Evolutionary conservation across 2,329 filamentous ascomycete genomes (phyloP).

Genomic region (Monilinia fructigena): DNA sequence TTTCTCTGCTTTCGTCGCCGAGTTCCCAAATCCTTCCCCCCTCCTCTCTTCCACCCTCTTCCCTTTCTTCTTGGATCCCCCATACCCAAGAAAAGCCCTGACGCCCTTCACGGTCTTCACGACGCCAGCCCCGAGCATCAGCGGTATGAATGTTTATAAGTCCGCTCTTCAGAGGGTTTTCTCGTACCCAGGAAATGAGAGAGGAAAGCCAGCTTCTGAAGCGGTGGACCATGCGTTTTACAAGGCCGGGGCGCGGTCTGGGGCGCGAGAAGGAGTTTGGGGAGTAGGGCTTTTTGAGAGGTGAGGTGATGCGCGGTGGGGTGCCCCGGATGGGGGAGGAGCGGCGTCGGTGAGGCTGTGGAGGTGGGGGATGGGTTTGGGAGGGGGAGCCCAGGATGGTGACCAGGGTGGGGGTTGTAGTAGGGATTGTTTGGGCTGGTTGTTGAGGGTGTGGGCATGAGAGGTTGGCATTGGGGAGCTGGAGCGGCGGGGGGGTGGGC

Average conservation of each 20-base stretch:
- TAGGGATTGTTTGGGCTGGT: conserved; percentile 6
- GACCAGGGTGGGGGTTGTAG: conserved; percentile 1
- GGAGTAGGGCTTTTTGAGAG: conserved; percentile 30
- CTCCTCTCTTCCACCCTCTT: neutral
- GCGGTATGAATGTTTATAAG: conserved; percentile 32
- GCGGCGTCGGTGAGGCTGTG: neutral
- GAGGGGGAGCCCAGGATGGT: neutral
- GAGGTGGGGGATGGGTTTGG: conserved; percentile 11
- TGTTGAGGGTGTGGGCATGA: neutral
- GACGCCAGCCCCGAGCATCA: conserved; percentile 29
- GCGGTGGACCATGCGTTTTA: conserved; percentile 30
- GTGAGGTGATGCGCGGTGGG: conserved; percentile 28
- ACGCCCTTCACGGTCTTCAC: conserved; percentile 18
- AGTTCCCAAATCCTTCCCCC: conserved; percentile 10
- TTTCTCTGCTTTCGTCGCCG: conserved; percentile 23
- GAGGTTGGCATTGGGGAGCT: conserved; percentile 11
- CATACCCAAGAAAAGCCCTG: conserved; percentile 11
- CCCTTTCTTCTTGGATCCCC: neutral
- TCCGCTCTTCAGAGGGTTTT: conserved; percentile 34
- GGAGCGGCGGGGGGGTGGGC: conserved; percentile 15
- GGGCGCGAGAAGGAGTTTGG: conserved; percentile 35
- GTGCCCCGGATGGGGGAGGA: conserved; percentile 20
- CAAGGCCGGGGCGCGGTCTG: conserved; percentile 32
- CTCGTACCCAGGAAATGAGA: conserved; percentile 29
- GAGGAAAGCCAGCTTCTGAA: conserved; percentile 27